A percentile compares a stretch with the other conserved stretches of the same genome.
Evolutionary conservation across 768 basidiomycete species (phyloP).

Genomic region (Suillus decipiens): DNA sequence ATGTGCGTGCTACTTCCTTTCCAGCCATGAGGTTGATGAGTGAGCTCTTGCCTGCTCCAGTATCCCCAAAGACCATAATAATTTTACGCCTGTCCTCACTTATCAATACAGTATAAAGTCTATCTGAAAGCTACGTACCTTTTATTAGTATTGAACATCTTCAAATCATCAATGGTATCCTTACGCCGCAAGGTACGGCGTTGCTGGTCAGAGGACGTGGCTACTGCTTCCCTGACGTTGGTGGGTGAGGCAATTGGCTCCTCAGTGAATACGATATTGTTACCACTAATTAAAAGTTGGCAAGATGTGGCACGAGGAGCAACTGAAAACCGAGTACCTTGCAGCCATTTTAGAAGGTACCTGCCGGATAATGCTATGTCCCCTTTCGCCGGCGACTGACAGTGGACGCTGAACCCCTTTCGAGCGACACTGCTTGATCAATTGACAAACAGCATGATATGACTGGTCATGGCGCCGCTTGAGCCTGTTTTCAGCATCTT

Average conservation of each 20-base stretch:
- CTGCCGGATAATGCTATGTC: background rate
- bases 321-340: background rate
- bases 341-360: background rate
- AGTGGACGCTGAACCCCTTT: background rate
- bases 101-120: background rate
- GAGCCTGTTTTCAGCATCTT: background rate
- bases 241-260: conserved; percentile 36
- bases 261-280: conserved; percentile 14
- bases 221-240: conserved; percentile 39
- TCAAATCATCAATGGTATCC: conserved; percentile 24
- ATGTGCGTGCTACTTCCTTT: background rate
- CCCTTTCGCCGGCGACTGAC: background rate
- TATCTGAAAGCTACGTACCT: background rate
- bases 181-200: conserved; percentile 39
- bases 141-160: conserved; percentile 32
- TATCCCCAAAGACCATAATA: conserved; percentile 11
- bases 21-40: conserved; percentile 36
- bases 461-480: conserved; percentile 11
- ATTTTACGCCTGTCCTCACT: background rate
- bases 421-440: conserved; percentile 7
- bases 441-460: conserved; percentile 1
- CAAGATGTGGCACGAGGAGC: background rate
- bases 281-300: background rate
- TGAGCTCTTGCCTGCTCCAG: conserved; percentile 32
- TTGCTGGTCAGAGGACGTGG: conserved; percentile 31